Evolutionary conservation across 116 monocot genomes (phyloP).

Genomic region (Posidonia oceanica): DNA sequence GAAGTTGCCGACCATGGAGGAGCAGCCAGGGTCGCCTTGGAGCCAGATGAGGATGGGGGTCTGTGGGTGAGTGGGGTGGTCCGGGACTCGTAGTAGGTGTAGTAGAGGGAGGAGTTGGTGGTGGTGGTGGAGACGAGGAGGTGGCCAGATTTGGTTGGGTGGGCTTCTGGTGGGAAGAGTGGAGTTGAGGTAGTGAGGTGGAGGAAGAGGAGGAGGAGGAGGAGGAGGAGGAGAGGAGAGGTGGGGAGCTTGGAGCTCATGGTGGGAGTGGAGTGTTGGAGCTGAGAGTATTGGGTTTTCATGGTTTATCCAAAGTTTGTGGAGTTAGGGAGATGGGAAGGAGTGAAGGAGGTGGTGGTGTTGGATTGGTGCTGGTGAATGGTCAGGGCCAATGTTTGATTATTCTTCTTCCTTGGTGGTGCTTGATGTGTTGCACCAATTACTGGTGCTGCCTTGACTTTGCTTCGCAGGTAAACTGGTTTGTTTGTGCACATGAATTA

Average conservation of each 20-base stretch:
- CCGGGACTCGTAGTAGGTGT: slow-evolving; percentile 71
- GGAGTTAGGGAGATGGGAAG: no score
- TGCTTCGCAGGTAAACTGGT: no score
- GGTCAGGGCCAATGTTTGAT: no score
- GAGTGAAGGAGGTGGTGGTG: no score
- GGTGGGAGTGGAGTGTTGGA: background rate
- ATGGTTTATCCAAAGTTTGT: no score
- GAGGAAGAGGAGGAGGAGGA: slow-evolving; percentile 4
- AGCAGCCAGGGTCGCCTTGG: slow-evolving; percentile 92
- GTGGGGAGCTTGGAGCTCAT: background rate
- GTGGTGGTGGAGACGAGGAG: slow-evolving; percentile 26
- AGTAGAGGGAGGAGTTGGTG: slow-evolving; percentile 46
- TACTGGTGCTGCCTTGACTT: no score
- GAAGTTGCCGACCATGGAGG: slow-evolving; percentile 73
- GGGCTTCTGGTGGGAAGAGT: slow-evolving; percentile 39
- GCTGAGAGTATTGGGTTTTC: no score
- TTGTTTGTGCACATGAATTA: no score
- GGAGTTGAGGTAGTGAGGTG: slow-evolving; percentile 2
- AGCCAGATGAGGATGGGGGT: slow-evolving; percentile 90
- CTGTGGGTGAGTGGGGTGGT: slow-evolving; percentile 13
- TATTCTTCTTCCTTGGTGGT: no score
- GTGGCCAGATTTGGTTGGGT: slow-evolving; percentile 71
- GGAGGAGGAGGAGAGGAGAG: background rate
- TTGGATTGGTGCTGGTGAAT: no score
- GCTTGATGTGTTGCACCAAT: no score